A percentile compares a stretch with the other conserved stretches of the same genome.
These are phyloP conservation scores for Cucumis sativus DNA, from an alignment of 306 rosid genomes.

Conservation along the genomic window DNA sequence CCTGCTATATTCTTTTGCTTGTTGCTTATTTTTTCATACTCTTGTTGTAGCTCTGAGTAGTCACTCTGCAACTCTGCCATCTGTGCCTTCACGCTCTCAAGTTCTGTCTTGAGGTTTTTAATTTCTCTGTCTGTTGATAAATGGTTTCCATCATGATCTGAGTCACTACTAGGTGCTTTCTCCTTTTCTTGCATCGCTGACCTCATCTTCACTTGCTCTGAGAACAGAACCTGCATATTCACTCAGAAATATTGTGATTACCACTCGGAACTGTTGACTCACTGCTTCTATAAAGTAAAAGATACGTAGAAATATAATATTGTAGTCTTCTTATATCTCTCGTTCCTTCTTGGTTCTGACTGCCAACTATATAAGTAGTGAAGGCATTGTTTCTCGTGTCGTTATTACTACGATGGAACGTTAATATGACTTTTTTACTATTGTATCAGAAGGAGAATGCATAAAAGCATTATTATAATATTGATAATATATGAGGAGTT, in stretches of 20 bases:
- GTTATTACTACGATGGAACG: neutral
- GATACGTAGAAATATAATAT: neutral
- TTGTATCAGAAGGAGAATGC: neutral
- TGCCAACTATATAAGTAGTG: neutral
- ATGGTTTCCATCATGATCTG: slow-evolving; percentile 46
- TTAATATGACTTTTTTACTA: neutral
- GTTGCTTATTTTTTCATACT: slow-evolving; percentile 42
- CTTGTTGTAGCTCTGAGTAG: slow-evolving; percentile 62
- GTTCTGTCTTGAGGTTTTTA: slow-evolving; percentile 53
- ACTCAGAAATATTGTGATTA: neutral
- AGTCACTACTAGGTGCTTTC: slow-evolving; percentile 26
- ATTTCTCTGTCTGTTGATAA: slow-evolving; percentile 34
- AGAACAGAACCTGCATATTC: slow-evolving; percentile 53
- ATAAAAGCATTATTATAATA: neutral
- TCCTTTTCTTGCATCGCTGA: slow-evolving; percentile 66
- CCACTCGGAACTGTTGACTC: neutral
- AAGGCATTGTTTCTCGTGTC: neutral
- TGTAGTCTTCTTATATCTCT: neutral
- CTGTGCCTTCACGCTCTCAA: slow-evolving; percentile 45
- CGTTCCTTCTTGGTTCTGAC: neutral
- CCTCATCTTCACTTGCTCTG: slow-evolving; percentile 88
- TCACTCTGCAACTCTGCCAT: slow-evolving; percentile 66
- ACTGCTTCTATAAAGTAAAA: neutral
- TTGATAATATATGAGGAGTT: neutral
- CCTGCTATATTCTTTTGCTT: slow-evolving; percentile 34